These are phyloP conservation scores for Maudiozyma bulderi DNA, from an alignment of 805 yeast genomes.

Conservation along the genomic window DNA sequence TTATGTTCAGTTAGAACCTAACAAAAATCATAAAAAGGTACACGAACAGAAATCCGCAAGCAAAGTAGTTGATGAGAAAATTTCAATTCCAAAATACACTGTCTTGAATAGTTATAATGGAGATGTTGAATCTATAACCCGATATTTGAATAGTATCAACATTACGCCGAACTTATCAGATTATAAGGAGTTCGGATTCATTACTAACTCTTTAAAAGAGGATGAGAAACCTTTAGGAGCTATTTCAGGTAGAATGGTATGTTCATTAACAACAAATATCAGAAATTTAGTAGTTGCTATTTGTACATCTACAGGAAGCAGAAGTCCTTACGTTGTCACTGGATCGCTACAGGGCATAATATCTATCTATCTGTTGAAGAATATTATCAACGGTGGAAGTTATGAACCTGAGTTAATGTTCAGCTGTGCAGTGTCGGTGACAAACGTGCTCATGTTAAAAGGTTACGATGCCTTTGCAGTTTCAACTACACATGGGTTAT, in stretches of 20 bases:
- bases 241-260: conserved; percentile 42
- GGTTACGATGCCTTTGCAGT: conserved; percentile 52
- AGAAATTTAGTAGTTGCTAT: conserved; percentile 45
- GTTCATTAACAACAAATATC: conserved; percentile 56
- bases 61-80: conserved; percentile 3
- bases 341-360: conserved; percentile 69
- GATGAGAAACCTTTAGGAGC: conserved; percentile 11
- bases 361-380: conserved; percentile 67
- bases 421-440: conserved; percentile 41
- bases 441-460: conserved; percentile 41
- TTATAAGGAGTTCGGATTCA: conserved; percentile 58
- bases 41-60: neutral
- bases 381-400: conserved; percentile 53
- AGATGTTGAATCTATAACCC: conserved; percentile 49
- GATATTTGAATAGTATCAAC: conserved; percentile 42
- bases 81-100: conserved; percentile 26
- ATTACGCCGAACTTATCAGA: conserved; percentile 51
- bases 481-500: conserved; percentile 30
- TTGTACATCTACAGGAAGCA: conserved; percentile 41
- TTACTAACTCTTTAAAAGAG: conserved; percentile 3
- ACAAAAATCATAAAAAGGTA: conserved; percentile 6
- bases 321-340: conserved; percentile 57
- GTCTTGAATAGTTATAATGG: conserved; percentile 59
- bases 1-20: conserved; percentile 36
- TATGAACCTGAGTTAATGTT: conserved; percentile 40